Evolutionary conservation across 768 basidiomycete species (phyloP).

Genomic region (Mycena maculata): DNA sequence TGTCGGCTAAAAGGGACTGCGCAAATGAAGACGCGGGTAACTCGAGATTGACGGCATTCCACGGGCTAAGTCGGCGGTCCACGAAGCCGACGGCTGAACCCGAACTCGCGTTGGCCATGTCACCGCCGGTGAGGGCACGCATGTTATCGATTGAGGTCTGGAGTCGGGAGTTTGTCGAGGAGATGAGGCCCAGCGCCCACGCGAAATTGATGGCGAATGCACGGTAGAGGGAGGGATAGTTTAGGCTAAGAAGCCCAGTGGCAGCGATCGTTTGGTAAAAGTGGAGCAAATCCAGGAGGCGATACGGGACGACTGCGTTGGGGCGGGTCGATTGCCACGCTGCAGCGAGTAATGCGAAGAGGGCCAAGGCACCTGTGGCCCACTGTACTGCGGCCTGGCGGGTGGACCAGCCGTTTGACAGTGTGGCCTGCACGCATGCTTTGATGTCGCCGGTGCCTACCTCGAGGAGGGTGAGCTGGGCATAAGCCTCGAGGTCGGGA

Average conservation of each 20-base stretch:
- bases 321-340: slow-evolving; percentile 69
- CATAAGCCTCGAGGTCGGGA: slow-evolving; percentile 93
- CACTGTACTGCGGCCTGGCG: slow-evolving; percentile 82
- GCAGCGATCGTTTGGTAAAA: slow-evolving; percentile 89
- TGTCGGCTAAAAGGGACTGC: slow-evolving; percentile 25
- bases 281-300: slow-evolving; percentile 83
- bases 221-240: slow-evolving; percentile 88
- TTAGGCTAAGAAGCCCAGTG: slow-evolving; percentile 82
- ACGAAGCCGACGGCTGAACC: slow-evolving; percentile 78
- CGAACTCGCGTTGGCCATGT: slow-evolving; percentile 67
- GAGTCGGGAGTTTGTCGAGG: slow-evolving; percentile 65
- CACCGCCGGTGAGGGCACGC: slow-evolving; percentile 86
- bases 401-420: slow-evolving; percentile 91
- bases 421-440: slow-evolving; percentile 91
- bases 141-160: slow-evolving; percentile 85
- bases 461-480: slow-evolving; percentile 79
- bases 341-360: slow-evolving; percentile 74
- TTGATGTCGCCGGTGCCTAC: slow-evolving; percentile 77
- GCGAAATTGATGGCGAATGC: slow-evolving; percentile 88
- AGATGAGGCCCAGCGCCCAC: slow-evolving; percentile 86
- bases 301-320: slow-evolving; percentile 72
- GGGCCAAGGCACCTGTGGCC: slow-evolving; percentile 73
- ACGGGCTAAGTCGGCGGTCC: slow-evolving; percentile 79
- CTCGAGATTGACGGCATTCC: slow-evolving; percentile 15
- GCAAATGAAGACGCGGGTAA: slow-evolving; percentile 13